Evolutionary conservation across 2,329 filamentous ascomycete genomes (phyloP).

Genomic region (Hymenoscyphus occultus): DNA sequence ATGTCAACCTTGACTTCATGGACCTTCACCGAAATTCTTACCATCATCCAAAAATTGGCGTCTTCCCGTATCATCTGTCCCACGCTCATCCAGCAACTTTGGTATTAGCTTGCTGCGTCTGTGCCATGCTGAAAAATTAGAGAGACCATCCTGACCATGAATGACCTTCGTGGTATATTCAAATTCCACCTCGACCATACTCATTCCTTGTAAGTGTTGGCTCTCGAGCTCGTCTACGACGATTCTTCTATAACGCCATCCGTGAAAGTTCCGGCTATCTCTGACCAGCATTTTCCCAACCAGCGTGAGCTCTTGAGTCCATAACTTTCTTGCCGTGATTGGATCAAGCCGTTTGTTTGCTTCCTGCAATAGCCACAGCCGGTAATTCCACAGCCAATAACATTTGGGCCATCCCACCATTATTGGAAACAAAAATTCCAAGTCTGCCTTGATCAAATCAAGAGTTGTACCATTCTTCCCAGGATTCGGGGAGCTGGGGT

Average conservation of each 20-base stretch:
- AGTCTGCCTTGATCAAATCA: constrained; percentile 66
- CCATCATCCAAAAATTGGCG: constrained; percentile 69
- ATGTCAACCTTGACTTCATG: constrained; percentile 19
- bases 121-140: constrained; percentile 98
- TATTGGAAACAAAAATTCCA: constrained; percentile 79
- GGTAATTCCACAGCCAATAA: constrained; percentile 99
- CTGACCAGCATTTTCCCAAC: constrained; percentile 83
- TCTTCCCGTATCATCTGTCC: constrained; percentile 60
- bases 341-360: constrained; percentile 61
- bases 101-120: constrained; percentile 82
- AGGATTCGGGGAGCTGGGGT: constrained; percentile 44
- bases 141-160: constrained; percentile 62
- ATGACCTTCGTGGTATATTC: constrained; percentile 91
- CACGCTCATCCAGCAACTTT: constrained; percentile 67
- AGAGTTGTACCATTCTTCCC: constrained; percentile 53
- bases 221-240: constrained; percentile 76
- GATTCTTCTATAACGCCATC: constrained; percentile 85
- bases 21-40: constrained; percentile 33
- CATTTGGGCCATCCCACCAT: constrained; percentile 88
- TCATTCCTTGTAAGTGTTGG: constrained; percentile 47
- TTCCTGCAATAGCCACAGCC: constrained; percentile 77
- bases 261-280: constrained; percentile 92
- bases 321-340: constrained; percentile 60
- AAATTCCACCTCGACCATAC: constrained; percentile 77
- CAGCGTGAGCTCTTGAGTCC: constrained; percentile 79